These are phyloP conservation scores for Candolleomyces aberdarensis DNA, from an alignment of 768 basidiomycete genomes.

Conservation along the genomic window DNA sequence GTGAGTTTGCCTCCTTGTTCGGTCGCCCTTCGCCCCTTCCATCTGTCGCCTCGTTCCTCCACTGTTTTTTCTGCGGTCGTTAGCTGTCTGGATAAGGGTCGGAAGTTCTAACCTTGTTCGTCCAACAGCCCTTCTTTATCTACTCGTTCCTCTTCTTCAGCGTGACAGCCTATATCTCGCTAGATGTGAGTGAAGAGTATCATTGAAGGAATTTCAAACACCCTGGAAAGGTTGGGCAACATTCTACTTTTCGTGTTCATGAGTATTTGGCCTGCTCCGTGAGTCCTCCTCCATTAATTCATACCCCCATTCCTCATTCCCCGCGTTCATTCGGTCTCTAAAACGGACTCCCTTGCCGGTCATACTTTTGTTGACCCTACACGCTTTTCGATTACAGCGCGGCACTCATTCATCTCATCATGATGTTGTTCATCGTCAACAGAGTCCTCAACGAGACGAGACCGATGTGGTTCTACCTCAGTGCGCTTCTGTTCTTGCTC, in stretches of 20 bases:
- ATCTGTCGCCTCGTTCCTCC: no score
- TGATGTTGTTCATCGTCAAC: no score
- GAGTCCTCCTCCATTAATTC: conserved; percentile 8
- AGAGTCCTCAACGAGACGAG: no score
- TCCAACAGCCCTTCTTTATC: conserved; percentile 57
- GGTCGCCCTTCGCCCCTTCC: not conserved
- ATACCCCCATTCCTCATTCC: no score
- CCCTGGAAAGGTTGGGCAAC: conserved; percentile 54
- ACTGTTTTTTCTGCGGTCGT: not conserved
- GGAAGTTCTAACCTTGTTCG: not conserved
- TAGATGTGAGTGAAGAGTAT: conserved; percentile 69
- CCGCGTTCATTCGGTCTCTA: no score
- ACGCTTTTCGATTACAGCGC: no score
- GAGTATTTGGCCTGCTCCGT: conserved; percentile 31
- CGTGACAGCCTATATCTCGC: conserved; percentile 75
- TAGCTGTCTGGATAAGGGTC: not conserved
- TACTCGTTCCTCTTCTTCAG: conserved; percentile 60
- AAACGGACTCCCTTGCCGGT: not conserved
- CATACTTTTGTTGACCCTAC: no score
- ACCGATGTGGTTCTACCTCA: no score
- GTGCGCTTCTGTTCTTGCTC: no score
- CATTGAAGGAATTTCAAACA: conserved; percentile 54
- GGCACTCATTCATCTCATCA: no score
- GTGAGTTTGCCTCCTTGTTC: conserved; percentile 35
- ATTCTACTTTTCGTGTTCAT: conserved; percentile 76